phyloP scores from a whole-genome alignment of 2,329 filamentous ascomycete genomes.

The Corinectria fuckeliana region DNA sequence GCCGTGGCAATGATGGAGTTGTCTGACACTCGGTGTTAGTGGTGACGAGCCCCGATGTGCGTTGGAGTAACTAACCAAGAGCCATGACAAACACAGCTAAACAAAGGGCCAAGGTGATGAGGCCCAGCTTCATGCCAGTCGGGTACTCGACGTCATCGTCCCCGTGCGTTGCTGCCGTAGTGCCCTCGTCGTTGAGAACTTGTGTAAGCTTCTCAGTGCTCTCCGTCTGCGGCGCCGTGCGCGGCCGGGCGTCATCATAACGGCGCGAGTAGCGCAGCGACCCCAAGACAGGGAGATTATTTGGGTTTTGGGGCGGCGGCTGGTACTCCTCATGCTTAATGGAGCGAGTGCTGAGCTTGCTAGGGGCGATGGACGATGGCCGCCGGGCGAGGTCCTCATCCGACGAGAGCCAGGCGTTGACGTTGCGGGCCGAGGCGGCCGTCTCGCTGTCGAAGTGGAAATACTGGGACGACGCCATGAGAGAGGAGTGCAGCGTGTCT shows the following conservation, averaged over 20 bases:
- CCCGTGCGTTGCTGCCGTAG: background rate
- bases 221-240: slow-evolving; percentile 27
- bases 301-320: slow-evolving; percentile 17
- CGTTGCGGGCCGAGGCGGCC: slow-evolving; percentile 28
- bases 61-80: slow-evolving; percentile 37
- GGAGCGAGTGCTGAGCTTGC: slow-evolving; percentile 31
- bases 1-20: slow-evolving; percentile 53
- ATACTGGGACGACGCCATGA: slow-evolving; percentile 34
- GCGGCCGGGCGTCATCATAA: slow-evolving; percentile 29
- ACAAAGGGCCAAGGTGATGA: slow-evolving; percentile 48
- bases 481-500: slow-evolving; percentile 33
- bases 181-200: slow-evolving; percentile 1
- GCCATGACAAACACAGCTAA: slow-evolving; percentile 51
- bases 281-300: slow-evolving; percentile 30
- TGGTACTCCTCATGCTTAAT: slow-evolving; percentile 26
- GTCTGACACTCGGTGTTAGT: slow-evolving; percentile 33
- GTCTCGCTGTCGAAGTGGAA: slow-evolving; percentile 35
- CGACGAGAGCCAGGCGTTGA: slow-evolving; percentile 33
- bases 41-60: background rate
- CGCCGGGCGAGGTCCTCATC: slow-evolving; percentile 33
- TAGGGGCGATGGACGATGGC: slow-evolving; percentile 32
- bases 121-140: slow-evolving; percentile 35
- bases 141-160: slow-evolving; percentile 29
- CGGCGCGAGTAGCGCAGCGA: slow-evolving; percentile 34
- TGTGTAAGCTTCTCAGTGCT: slow-evolving; percentile 39